phyloP scores from a whole-genome alignment of 2,329 filamentous ascomycete species.

The Ascochyta koolunga region DNA sequence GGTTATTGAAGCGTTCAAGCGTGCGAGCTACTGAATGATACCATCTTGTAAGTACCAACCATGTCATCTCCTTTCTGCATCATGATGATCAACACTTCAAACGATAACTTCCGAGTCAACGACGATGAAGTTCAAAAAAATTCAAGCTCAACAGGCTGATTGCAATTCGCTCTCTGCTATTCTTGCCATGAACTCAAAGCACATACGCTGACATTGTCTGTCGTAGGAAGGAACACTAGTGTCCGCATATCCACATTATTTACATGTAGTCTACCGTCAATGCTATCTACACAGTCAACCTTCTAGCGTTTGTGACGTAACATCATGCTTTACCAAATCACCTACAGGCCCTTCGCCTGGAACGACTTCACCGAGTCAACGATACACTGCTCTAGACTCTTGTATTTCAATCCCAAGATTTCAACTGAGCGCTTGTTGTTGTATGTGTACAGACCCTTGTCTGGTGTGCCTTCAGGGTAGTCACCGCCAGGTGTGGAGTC shows the following conservation, averaged over 20 bases:
- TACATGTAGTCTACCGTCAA: conserved; percentile 22
- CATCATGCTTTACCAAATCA: neutral
- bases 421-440: conserved; percentile 62
- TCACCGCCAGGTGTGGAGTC: conserved; percentile 51
- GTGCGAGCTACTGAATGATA: neutral
- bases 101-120: conserved; percentile 45
- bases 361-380: conserved; percentile 69
- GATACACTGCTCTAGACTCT: conserved; percentile 63
- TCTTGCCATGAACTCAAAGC: neutral
- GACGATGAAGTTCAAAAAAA: conserved; percentile 47
- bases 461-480: conserved; percentile 53
- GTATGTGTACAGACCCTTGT: conserved; percentile 52
- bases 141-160: conserved; percentile 65
- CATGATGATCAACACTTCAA: conserved; percentile 43
- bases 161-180: conserved; percentile 10
- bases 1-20: neutral
- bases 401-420: conserved; percentile 67
- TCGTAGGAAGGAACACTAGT: neutral
- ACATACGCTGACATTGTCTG: conserved; percentile 23
- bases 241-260: neutral
- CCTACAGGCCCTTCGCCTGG: conserved; percentile 58
- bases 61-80: conserved; percentile 7
- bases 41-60: conserved; percentile 4
- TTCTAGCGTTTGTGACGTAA: neutral
- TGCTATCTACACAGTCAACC: neutral